A percentile compares a stretch with the other conserved stretches of the same genome.
phyloP scores from a whole-genome alignment of 305 asterid genomes.

The Solanum hybrid region DNA sequence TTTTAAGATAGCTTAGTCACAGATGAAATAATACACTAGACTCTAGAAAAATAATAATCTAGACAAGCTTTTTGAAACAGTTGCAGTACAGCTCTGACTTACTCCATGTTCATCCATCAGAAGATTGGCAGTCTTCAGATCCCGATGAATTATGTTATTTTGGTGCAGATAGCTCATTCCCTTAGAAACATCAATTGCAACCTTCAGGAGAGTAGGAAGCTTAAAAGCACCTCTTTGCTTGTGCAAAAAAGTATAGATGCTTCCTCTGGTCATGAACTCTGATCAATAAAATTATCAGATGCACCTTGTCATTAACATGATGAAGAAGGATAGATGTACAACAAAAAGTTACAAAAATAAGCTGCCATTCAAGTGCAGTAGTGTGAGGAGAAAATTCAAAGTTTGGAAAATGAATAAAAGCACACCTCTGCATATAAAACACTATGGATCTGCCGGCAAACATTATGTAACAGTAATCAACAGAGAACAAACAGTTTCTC shows the following conservation, averaged over 20 bases:
- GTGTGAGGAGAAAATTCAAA: background rate
- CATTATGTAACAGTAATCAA: background rate
- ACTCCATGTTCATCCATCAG: slow-evolving; percentile 45
- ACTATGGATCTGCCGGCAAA: background rate
- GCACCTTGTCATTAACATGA: background rate
- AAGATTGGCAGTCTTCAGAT: slow-evolving; percentile 46
- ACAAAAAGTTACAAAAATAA: background rate
- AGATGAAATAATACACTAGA: background rate
- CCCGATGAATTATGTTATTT: slow-evolving; percentile 38
- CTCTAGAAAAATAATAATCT: background rate
- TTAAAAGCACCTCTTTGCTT: slow-evolving; percentile 28
- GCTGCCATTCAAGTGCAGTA: background rate
- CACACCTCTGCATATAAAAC: background rate
- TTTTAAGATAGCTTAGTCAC: background rate
- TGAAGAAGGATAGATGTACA: background rate
- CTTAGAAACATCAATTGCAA: slow-evolving; percentile 37
- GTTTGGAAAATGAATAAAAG: background rate
- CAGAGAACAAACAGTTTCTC: background rate
- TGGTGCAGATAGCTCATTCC: slow-evolving; percentile 51
- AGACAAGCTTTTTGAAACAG: background rate
- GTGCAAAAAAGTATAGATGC: slow-evolving; percentile 28
- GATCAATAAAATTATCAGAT: slow-evolving; percentile 3
- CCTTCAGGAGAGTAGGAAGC: slow-evolving; percentile 32
- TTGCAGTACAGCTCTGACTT: slow-evolving; percentile 7
- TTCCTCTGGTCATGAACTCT: slow-evolving; percentile 45